Evolutionary conservation across 345 rosid genomes (phyloP), one percentile per base, ranked within the genome.

Genomic region (Hibiscus trionum): DNA sequence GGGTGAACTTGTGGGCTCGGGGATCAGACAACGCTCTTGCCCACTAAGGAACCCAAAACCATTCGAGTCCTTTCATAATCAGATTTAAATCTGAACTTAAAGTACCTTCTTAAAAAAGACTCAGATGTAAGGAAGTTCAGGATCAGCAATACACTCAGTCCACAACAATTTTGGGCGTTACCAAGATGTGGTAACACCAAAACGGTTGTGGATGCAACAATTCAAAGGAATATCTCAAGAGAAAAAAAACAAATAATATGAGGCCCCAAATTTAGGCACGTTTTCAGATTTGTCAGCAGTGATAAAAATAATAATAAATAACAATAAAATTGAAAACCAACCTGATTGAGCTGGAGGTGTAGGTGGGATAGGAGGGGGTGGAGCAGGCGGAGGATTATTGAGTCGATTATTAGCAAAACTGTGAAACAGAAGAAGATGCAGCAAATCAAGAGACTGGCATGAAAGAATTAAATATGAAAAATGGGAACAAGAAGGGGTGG

Each of bases 381-480:
- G 89, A 75, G 91, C 42, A 33, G 66, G 74, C 26, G 82, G 86
- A 73, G 21, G 73, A 4, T 0, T 0, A 0, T 37, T 83, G 2
- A 94, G 75, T 0, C 0, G 4, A 78, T 88, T 94, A 64, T 77
- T 67, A 0, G 2, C 5, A 85, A 87, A 94, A 94, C 96, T 94
- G 89, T 77, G 83, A 73, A 77, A 61, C 31, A 64, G 16, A 61
- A 29, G 11, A 26, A 64, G 71, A 76, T 61, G 42, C 53, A 52
- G 71, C 19, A 76, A 39, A 73, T 56, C 57, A 31, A 61, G 17
- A 10, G 68, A 61, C 49, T 46, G 66, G 35, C 73, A 69, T 9
- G 26, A 42, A 61, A 66, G 66, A 53, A 47, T 62, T 14, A 76
- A 71, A 33, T 2, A 27, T 8, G 27, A 47, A 33, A 60, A 64